Base-by-base conservation (phyloP, 108 stramenopile species). In the Licmophora abbreviata region DNA sequence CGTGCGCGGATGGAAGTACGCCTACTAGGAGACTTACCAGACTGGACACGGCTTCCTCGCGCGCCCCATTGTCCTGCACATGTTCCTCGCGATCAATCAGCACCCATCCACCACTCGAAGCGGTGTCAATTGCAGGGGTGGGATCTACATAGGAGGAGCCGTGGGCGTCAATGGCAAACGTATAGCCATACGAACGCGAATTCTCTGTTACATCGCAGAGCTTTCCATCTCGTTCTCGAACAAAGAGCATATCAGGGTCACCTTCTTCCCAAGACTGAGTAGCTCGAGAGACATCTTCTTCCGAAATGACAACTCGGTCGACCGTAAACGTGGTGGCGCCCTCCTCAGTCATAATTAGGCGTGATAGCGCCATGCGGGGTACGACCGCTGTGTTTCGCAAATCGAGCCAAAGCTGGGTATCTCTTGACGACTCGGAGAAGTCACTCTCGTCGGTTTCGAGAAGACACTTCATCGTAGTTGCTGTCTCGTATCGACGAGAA, bases 321-420 rank as follows among this genome's bases (percentile, higher is more conserved):
- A 63, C 46, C 11, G 18, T 15, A 15, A 29, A 15, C 3, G 36
- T 5, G 11, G 36, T 20, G 12, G 18, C 3, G n/a, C 17, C 34
- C 20, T 35, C 50, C 17, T 35, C 50, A 5, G 26, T 11, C 29
- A 20, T 11, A 6, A 14, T 9, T 18, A 29, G 29, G 21, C 15
- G 36, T 21, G 15, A 5, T 24, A 24, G 11, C 12, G 37, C 29
- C 40, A 22, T 15, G 4, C 2, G 10, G 15, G 74, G 74, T 33
- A 34, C 41, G 10, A 76, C 53, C 1, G 60, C 66, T 2, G 65
- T 76, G 17, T 34, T 64, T 3, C 74, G 65, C n/a, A 76, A 50
- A 34, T 76, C 74, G 1, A 76, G 61, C 74, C 74, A 76, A 15
- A 76, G 36, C 50, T 71, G 65, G 12, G 53, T 56, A 20, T 40